Conservation (phyloP, 164 flowering plant genomes). For the Umbilicus rupestris region DNA sequence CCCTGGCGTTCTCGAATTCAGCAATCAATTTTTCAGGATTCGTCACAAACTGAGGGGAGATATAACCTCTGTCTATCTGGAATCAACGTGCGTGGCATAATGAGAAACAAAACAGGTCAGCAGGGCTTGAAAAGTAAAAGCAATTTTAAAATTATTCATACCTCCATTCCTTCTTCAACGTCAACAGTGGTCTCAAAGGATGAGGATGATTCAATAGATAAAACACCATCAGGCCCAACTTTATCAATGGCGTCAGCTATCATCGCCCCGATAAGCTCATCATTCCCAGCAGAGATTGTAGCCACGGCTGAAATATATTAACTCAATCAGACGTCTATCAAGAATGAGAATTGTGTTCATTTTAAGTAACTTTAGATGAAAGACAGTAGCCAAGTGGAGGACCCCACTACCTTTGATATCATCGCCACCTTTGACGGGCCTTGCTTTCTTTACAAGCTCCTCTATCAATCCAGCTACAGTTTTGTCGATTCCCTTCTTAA, state of each 20-base stretch:
- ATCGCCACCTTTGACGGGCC: slow-evolving; percentile 81
- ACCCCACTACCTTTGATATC: slow-evolving; percentile 92
- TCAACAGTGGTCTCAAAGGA: slow-evolving; percentile 97
- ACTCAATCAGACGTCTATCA: not conserved
- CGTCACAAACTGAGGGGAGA: slow-evolving; percentile 95
- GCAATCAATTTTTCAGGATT: slow-evolving; percentile 74
- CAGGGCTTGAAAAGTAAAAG: not conserved
- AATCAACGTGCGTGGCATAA: slow-evolving; percentile 1
- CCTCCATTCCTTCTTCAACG: slow-evolving; percentile 99
- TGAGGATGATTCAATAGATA: slow-evolving; percentile 95
- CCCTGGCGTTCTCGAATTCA: slow-evolving; percentile 91
- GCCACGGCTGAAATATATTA: slow-evolving; percentile 60
- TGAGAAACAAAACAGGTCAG: not conserved
- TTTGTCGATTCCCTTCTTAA: slow-evolving; percentile 91
- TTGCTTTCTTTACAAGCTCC: slow-evolving; percentile 78
- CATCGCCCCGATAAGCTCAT: slow-evolving; percentile 82
- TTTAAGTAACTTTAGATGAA: not conserved
- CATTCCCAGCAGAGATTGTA: slow-evolving; percentile 91
- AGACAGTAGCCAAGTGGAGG: not conserved
- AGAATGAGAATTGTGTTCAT: not conserved
- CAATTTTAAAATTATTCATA: slow-evolving; percentile 17
- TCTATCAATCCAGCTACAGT: slow-evolving; percentile 56
- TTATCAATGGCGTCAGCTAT: slow-evolving; percentile 98
- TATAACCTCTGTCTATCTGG: slow-evolving; percentile 95
- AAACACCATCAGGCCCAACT: slow-evolving; percentile 97